Conservation (phyloP, 2,329 filamentous ascomycete species). For the Alternaria triticimaculans region DNA sequence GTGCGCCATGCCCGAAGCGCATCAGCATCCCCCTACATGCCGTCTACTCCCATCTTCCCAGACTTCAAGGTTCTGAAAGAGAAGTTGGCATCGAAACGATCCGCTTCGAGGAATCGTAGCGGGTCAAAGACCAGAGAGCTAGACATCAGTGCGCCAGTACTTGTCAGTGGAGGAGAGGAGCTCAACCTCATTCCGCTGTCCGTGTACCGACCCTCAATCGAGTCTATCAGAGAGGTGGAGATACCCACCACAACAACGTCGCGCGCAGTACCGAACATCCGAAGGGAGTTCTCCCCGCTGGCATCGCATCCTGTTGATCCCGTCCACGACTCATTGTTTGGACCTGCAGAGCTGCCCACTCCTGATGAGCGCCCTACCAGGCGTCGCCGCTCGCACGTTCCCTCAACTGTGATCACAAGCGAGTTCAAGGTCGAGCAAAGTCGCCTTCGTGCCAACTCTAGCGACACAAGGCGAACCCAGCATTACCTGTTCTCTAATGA, state of each 20-base stretch:
- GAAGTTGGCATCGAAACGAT: slow-evolving; percentile 37
- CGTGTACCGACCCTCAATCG: slow-evolving; percentile 39
- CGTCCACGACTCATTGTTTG: slow-evolving; percentile 19
- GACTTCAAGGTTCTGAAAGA: slow-evolving; percentile 44
- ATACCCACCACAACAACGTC: slow-evolving; percentile 8
- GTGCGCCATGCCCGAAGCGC: slow-evolving; percentile 40
- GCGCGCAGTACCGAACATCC: slow-evolving; percentile 20
- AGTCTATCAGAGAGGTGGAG: slow-evolving; percentile 18
- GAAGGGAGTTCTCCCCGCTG: slow-evolving; percentile 39
- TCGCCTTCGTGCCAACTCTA: slow-evolving; percentile 40
- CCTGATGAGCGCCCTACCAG: slow-evolving; percentile 16
- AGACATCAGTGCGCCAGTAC: slow-evolving; percentile 41
- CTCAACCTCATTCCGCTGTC: slow-evolving; percentile 35
- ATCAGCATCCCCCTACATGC: slow-evolving; percentile 36
- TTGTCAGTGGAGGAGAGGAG: slow-evolving; percentile 42
- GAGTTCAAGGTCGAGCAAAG: slow-evolving; percentile 22
- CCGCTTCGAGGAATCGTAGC: slow-evolving; percentile 30
- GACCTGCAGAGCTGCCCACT: slow-evolving; percentile 17
- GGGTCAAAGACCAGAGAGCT: slow-evolving; percentile 34
- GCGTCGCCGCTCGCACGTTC: slow-evolving; percentile 31
- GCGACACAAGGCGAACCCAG: slow-evolving; percentile 33
- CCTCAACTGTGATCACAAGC: slow-evolving; percentile 18
- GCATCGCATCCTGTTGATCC: slow-evolving; percentile 42
- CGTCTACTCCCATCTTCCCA: slow-evolving; percentile 36
- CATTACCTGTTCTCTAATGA: slow-evolving; percentile 37